Percentiles rank a stretch among this genome's conserved stretches.
These are phyloP conservation scores for Malus asiatica DNA, from an alignment of 306 rosid genomes.

Conservation along the genomic window DNA sequence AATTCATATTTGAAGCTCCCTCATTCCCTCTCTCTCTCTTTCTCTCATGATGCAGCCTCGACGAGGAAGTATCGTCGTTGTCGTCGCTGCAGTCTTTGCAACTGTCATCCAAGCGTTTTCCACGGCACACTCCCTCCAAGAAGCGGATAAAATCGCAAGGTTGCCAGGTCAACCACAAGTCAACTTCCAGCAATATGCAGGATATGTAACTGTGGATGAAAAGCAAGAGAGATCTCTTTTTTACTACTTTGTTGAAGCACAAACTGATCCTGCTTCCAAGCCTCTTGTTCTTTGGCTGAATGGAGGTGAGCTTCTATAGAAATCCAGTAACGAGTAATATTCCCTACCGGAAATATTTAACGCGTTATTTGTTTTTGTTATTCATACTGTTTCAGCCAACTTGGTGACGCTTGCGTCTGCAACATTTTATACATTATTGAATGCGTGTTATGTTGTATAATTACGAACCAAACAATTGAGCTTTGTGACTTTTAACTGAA, in stretches of 20 bases:
- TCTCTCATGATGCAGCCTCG: neutral
- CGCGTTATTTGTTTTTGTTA: no score
- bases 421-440: no score
- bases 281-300: no score
- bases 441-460: no score
- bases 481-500: no score
- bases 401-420: neutral
- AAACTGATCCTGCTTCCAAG: neutral
- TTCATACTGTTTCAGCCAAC: slow-evolving; percentile 18
- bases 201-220: slow-evolving; percentile 32
- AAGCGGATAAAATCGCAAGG: slow-evolving; percentile 9
- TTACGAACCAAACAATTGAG: neutral
- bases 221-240: slow-evolving; percentile 29
- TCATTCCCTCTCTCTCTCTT: neutral
- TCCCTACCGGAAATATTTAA: no score
- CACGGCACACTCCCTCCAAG: neutral
- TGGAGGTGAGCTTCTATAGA: no score
- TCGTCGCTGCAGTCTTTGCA: neutral
- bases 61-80: slow-evolving; percentile 14
- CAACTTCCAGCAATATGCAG: slow-evolving; percentile 31
- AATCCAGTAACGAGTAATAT: no score
- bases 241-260: slow-evolving; percentile 45
- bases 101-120: slow-evolving; percentile 9
- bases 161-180: slow-evolving; percentile 23
- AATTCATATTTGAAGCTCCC: no score